phyloP scores from a whole-genome alignment of 208 protist species.

The Leishmania arabica region DNA sequence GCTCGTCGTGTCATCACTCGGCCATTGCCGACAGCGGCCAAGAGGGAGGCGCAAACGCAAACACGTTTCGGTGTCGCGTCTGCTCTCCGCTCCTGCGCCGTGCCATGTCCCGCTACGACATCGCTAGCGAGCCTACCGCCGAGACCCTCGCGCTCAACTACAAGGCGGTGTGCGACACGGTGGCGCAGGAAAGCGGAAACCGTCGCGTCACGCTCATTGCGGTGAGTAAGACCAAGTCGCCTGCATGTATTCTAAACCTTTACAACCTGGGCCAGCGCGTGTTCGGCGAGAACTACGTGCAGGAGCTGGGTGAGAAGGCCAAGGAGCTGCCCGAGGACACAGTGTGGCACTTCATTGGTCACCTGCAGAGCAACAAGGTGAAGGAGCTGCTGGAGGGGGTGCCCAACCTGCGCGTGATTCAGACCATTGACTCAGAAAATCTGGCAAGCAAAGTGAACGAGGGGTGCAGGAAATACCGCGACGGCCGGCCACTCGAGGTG shows the following conservation, averaged over 20 bases:
- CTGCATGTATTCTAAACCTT: constrained; percentile 50
- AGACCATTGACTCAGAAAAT: constrained; percentile 94
- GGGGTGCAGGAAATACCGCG: constrained; percentile 58
- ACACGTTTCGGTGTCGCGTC: constrained; percentile 20
- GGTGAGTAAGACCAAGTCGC: constrained; percentile 87
- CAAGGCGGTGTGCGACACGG: constrained; percentile 35
- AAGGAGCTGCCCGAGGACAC: constrained; percentile 86
- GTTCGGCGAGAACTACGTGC: constrained; percentile 98
- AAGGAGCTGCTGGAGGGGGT: constrained; percentile 75
- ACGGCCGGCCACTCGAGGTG: constrained; percentile 68
- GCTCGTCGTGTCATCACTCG: not conserved
- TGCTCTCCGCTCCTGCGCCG: constrained; percentile 11
- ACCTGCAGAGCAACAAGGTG: constrained; percentile 98
- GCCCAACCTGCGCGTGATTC: constrained; percentile 73
- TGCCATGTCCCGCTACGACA: constrained; percentile 59
- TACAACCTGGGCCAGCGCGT: constrained; percentile 71
- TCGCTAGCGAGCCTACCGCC: constrained; percentile 54
- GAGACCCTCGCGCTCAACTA: constrained; percentile 64
- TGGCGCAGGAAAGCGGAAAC: constrained; percentile 38
- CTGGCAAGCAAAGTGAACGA: constrained; percentile 91
- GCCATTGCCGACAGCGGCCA: not conserved
- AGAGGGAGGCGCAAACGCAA: not conserved
- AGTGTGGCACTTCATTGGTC: constrained; percentile 97
- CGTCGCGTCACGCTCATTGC: constrained; percentile 61
- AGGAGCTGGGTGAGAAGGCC: constrained; percentile 94